Percentiles rank a stretch among this genome's conserved stretches.
Evolutionary conservation across 306 rosid genomes (phyloP).

Genomic region (Adenanthera pavonina): DNA sequence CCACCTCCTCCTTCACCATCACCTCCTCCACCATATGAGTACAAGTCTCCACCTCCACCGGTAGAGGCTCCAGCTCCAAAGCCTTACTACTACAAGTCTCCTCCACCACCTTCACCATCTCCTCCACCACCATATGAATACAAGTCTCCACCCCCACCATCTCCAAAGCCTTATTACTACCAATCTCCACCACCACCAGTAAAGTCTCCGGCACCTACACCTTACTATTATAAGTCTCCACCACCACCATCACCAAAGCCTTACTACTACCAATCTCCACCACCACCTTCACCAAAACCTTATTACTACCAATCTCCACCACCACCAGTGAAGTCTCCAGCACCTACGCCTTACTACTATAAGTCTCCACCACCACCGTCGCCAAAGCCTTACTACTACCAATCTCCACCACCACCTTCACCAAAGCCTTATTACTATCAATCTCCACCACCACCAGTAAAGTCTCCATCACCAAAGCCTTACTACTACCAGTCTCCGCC

Average conservation of each 20-base stretch:
- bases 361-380: conserved; percentile 51
- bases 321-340: conserved; percentile 35
- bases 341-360: conserved; percentile 41
- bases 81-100: conserved; percentile 12
- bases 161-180: not conserved
- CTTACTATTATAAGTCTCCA: conserved; percentile 2
- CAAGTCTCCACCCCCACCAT: not conserved
- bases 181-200: not conserved
- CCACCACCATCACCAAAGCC: conserved; percentile 29
- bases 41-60: conserved; percentile 30
- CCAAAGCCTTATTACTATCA: conserved; percentile 36
- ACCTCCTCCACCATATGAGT: conserved; percentile 3
- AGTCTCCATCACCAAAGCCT: not conserved
- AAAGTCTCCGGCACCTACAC: not conserved
- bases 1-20: conserved; percentile 40
- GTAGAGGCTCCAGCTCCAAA: not conserved
- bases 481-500: conserved; percentile 38
- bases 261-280: conserved; percentile 38
- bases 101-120: conserved; percentile 7
- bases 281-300: conserved; percentile 28
- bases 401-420: conserved; percentile 43
- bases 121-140: conserved; percentile 36
- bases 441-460: conserved; percentile 54
- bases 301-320: conserved; percentile 54
- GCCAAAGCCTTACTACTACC: conserved; percentile 31